phyloP scores from a whole-genome alignment of 2,329 filamentous ascomycete species.

The Aspergillus pseudoterreus region DNA sequence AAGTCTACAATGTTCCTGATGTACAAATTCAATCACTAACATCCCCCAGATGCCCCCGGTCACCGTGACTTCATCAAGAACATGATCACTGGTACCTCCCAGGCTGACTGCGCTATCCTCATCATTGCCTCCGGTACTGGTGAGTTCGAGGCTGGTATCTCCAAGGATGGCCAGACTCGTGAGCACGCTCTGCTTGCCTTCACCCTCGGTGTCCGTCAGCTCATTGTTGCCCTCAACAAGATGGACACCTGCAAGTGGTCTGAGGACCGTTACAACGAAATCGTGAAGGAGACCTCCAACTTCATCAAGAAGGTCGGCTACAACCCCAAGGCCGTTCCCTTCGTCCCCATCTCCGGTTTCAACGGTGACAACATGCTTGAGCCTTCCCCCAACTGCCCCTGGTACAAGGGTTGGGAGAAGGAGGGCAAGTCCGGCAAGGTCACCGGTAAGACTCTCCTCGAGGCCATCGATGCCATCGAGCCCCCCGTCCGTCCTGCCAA shows the following conservation, averaged over 20 bases:
- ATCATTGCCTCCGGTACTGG: slow-evolving; percentile 99
- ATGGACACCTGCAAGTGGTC: slow-evolving; percentile 99
- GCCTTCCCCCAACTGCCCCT: slow-evolving; percentile 86
- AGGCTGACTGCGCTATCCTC: slow-evolving; percentile 99
- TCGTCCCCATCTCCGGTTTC: slow-evolving; percentile 99
- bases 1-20: slow-evolving; percentile 36
- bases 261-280: slow-evolving; percentile 93
- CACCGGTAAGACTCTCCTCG: slow-evolving; percentile 95
- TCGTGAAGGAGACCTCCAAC: slow-evolving; percentile 99
- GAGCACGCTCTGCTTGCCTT: slow-evolving; percentile 99
- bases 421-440: slow-evolving; percentile 85
- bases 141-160: slow-evolving; percentile 99
- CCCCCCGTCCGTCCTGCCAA: slow-evolving; percentile 87
- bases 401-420: slow-evolving; percentile 99
- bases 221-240: slow-evolving; percentile 99
- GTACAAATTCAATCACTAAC: slow-evolving; percentile 11
- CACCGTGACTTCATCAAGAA: slow-evolving; percentile 99
- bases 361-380: slow-evolving; percentile 99
- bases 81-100: slow-evolving; percentile 99
- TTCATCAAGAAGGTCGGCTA: slow-evolving; percentile 99
- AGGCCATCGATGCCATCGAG: slow-evolving; percentile 97
- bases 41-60: slow-evolving; percentile 76
- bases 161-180: slow-evolving; percentile 99
- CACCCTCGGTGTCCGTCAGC: slow-evolving; percentile 99
- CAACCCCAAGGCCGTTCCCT: slow-evolving; percentile 98